A percentile compares a stretch with the other conserved stretches of the same genome.
Evolutionary conservation across 768 basidiomycete genomes (phyloP).

Genomic region (Leccinum boreale): DNA sequence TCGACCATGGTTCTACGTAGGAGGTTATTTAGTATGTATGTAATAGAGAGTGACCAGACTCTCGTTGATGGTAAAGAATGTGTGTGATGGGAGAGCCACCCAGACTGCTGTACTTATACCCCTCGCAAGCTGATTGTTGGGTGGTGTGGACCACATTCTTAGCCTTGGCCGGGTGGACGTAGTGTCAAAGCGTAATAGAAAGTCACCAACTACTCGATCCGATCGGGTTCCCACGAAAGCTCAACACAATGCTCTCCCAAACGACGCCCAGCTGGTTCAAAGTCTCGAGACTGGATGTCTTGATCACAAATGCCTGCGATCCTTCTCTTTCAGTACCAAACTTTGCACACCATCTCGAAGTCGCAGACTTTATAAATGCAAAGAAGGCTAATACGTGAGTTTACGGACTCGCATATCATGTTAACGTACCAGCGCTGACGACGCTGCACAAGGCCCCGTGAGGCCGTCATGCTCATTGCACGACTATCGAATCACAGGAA

Average conservation of each 20-base stretch:
- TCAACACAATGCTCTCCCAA: no score
- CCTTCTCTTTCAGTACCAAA: conserved; percentile 85
- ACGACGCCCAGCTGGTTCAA: conserved; percentile 39
- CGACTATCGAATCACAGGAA: conserved; percentile 89
- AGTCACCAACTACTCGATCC: no score
- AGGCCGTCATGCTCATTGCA: conserved; percentile 84
- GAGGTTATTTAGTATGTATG: not conserved
- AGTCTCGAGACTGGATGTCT: conserved; percentile 62
- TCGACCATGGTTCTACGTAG: conserved; percentile 7
- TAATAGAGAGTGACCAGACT: conserved; percentile 19
- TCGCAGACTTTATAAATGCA: conserved; percentile 87
- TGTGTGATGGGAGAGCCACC: not conserved
- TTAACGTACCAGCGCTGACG: not conserved
- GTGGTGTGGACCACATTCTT: not conserved
- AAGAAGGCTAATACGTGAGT: conserved; percentile 96
- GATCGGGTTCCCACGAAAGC: no score
- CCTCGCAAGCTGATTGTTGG: no score
- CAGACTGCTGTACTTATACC: conserved; percentile 11
- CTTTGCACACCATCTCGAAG: conserved; percentile 87
- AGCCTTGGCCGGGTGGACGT: not conserved
- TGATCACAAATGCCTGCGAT: conserved; percentile 83
- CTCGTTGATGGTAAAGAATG: conserved; percentile 1
- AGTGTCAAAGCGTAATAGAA: conserved; percentile 7
- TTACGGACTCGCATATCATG: not conserved
- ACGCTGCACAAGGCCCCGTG: conserved; percentile 65